A percentile compares a stretch with the other conserved stretches of the same genome.
Conservation (phyloP, 805 yeast species). For the Metschnikowia drakensbergensis region DNA sequence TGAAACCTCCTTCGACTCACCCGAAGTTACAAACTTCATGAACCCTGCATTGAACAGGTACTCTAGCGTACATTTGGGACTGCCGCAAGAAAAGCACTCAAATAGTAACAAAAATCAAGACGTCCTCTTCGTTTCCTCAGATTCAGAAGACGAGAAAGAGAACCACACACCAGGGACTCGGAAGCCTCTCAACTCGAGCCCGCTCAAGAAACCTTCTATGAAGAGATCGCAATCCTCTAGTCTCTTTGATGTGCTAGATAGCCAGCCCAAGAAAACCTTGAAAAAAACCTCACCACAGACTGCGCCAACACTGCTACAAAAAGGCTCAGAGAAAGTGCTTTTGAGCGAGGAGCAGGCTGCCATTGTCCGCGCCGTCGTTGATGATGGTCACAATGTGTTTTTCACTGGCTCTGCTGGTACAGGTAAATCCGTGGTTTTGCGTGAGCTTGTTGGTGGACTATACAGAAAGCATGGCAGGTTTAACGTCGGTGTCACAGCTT, state of each 20-base stretch:
- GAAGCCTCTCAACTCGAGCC: conserved; percentile 1
- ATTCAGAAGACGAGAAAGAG: conserved; percentile 13
- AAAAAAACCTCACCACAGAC: conserved; percentile 8
- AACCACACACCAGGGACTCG: conserved; percentile 5
- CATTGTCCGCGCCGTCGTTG: conserved; percentile 51
- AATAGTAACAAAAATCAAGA: not conserved
- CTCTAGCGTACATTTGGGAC: conserved; percentile 13
- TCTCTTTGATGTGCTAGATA: conserved; percentile 20
- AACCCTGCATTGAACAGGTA: conserved; percentile 25
- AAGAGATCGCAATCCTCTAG: conserved; percentile 21
- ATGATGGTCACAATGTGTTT: conserved; percentile 64
- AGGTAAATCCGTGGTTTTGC: conserved; percentile 87
- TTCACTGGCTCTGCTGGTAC: conserved; percentile 99
- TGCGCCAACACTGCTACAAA: conserved; percentile 5
- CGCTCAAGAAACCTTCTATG: conserved; percentile 12
- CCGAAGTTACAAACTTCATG: conserved; percentile 36
- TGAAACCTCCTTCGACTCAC: conserved; percentile 37
- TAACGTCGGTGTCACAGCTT: conserved; percentile 72
- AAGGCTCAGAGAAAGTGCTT: conserved; percentile 1
- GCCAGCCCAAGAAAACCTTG: conserved; percentile 23
- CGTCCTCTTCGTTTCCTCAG: conserved; percentile 10
- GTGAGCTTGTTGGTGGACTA: conserved; percentile 54
- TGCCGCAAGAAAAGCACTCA: conserved; percentile 9
- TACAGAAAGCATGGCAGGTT: conserved; percentile 37
- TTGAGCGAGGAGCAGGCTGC: conserved; percentile 41